phyloP scores from a whole-genome alignment of 371 early-diverging fungal species.

The Syncephalastrum contaminatum region DNA sequence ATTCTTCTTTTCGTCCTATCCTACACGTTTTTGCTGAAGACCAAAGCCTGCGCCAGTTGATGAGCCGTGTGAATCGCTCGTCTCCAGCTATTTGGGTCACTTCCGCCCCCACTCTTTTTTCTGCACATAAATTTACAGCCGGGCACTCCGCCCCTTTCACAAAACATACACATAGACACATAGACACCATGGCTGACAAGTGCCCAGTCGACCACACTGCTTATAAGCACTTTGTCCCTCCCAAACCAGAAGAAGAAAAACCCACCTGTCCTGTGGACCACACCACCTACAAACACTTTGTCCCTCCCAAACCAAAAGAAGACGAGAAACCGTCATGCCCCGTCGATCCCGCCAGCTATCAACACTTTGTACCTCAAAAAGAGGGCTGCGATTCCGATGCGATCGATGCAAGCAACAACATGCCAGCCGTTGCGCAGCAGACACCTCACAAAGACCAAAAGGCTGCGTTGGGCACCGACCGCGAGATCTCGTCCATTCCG shows the following conservation, averaged over 20 bases:
- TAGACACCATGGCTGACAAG: slow-evolving; percentile 16
- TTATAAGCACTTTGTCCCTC: slow-evolving; percentile 38
- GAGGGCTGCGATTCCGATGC: slow-evolving; percentile 52
- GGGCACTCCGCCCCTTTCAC: no score
- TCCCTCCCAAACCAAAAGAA: slow-evolving; percentile 14
- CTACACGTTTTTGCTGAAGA: no score
- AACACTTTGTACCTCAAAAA: slow-evolving; percentile 33
- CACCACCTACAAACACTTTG: slow-evolving; percentile 37
- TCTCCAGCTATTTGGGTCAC: no score
- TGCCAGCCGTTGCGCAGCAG: slow-evolving; percentile 74
- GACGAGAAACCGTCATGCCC: slow-evolving; percentile 34
- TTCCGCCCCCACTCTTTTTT: no score
- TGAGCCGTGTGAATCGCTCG: no score
- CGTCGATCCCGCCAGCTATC: slow-evolving; percentile 40
- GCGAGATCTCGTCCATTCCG: slow-evolving; percentile 77
- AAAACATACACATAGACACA: no score
- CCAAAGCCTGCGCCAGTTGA: no score
- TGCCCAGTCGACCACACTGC: slow-evolving; percentile 53
- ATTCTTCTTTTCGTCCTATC: no score
- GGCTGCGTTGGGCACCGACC: slow-evolving; percentile 51
- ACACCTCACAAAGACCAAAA: slow-evolving; percentile 56
- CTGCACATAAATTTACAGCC: no score
- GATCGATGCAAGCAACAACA: slow-evolving; percentile 70
- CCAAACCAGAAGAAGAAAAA: slow-evolving; percentile 2
- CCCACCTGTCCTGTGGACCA: slow-evolving; percentile 49